Evolutionary conservation across 768 basidiomycete genomes (phyloP), one percentile per base, ranked within the genome.

Genomic region (Mycena metata): DNA sequence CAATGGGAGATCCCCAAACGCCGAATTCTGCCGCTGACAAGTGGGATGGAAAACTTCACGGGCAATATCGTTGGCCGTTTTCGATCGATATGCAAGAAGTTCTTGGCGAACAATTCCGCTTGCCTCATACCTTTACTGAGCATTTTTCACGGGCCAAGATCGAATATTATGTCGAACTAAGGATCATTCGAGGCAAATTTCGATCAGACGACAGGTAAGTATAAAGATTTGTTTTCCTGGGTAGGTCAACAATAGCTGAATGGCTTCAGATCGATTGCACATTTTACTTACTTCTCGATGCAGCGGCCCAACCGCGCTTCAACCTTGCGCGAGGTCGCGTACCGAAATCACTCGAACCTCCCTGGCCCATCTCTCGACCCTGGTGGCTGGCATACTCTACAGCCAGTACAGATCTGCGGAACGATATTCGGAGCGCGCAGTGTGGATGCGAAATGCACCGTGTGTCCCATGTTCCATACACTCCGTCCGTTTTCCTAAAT

Each of bases 381-480:
- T 9, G 56, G 54, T 8, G 69, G 69, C 21, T 70, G 69, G 69
- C 52, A 67, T n/a, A 55, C 65, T 12, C n/a, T 67, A 8, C 45
- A 64, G 5, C 43, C 69, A 5, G 69, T 67, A 1, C 55, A 33
- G 11, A 59, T 70, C 24, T 30, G 24, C 12, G 65, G 69, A 7
- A 58, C 19, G 21, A 42, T 59, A 5, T 70, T 64, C 24, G 69
- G 69, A 15, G 35, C 52, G 11, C 64, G 65, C 1, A n/a, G n/a
- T 16, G 65, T 70, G 21, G 51, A 67, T 33, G 61, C 57, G 5
- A 66, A 67, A 56, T 67, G 64, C 61, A 67, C 65, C n/a, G 69
- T 64, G 56, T 35, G 47, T 10, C 17, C 0, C 24, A 5, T 8
- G 0, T 23, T 39, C 39, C n/a, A 2, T 16, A n/a, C 33, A 30